Base-by-base conservation (phyloP, 129 eudicot genomes). In the Mikania micrantha region DNA sequence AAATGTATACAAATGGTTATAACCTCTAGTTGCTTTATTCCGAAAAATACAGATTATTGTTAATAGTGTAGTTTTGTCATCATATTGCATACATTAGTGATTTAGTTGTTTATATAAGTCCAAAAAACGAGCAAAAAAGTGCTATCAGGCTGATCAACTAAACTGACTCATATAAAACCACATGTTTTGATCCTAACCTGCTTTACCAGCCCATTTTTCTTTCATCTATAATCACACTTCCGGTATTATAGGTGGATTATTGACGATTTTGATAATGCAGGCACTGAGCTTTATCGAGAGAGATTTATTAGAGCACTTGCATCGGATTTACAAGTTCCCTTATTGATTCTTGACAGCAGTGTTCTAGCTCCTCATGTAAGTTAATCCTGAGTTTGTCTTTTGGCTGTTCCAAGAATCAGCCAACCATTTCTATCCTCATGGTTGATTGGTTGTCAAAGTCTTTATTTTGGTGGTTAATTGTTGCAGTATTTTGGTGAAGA, bases 251-350 rank as follows among this genome's bases (percentile, higher is more conserved):
- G 4, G 12, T 59, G 12, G 31, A 35, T 47, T 32, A 29, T 68
- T 54, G 34, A 60, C 42, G 58, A 73, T 78, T 69, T 21, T 60
- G 59, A 60, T 58, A 66, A 65, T 72, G 56, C 68, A 93, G 99
- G 99, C 31, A 93, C 95, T 45, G 99, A 93, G 77, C 95, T 93
- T 28, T 93, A 93, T 68, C 84, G 96, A 48, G 99, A 93, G 79
- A 89, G 99, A 77, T 48, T 93, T 53, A 79, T 93, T 42, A 89
- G 95, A 85, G 96, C 96, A 44, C 95, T 93, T 69, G 99, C 99
- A 9, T 85, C 73, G 32, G 96, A 87, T 70, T 70, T 93, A 62
- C 82, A 83, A 81, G 99, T 93, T 67, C 99, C 99, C 4, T 61
- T 93, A 65, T 73, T 93, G 63, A 86, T 93, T 75, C 99, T 93